Percentiles rank a stretch among this genome's conserved stretches.
Conservation (phyloP, 2,329 filamentous ascomycete species). For the Sphaerulina musiva region DNA sequence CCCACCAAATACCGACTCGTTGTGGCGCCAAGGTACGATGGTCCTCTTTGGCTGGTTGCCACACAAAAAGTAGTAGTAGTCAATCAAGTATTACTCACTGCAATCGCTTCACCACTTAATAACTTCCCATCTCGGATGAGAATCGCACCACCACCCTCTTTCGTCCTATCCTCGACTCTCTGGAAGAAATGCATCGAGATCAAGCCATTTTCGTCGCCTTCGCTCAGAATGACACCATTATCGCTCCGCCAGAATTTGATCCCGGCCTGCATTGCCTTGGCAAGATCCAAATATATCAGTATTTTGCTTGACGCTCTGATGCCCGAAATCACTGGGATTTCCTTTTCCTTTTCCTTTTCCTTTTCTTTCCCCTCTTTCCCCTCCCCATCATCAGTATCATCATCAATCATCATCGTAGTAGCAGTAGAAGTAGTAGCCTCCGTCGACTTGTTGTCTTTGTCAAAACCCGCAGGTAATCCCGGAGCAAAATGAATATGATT, state of each 20-base stretch:
- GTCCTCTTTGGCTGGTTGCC: neutral
- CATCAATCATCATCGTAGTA: no score
- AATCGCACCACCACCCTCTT: constrained; percentile 49
- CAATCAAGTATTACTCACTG: constrained; percentile 33
- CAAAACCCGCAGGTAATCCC: constrained; percentile 54
- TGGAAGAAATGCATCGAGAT: constrained; percentile 63
- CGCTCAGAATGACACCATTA: constrained; percentile 43
- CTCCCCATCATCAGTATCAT: no score
- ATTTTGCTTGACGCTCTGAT: constrained; percentile 51
- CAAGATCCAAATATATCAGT: constrained; percentile 72
- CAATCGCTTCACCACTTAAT: constrained; percentile 38
- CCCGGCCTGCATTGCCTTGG: constrained; percentile 69
- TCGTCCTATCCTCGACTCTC: constrained; percentile 58
- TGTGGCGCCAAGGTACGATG: no score
- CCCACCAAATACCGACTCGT: neutral
- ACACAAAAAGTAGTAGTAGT: constrained; percentile 35
- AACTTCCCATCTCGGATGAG: constrained; percentile 64
- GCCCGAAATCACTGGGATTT: constrained; percentile 55
- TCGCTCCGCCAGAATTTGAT: constrained; percentile 53
- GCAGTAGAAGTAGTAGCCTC: no score
- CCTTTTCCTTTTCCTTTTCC: no score
- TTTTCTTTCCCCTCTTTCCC: no score
- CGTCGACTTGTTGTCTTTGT: neutral
- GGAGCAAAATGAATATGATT: constrained; percentile 88
- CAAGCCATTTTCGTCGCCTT: constrained; percentile 51